Percentiles rank a stretch among this genome's conserved stretches.
These are phyloP conservation scores for Sporisorium sorghi DNA, from an alignment of 1,284 basidiomycete species.

Conservation along the genomic window DNA sequence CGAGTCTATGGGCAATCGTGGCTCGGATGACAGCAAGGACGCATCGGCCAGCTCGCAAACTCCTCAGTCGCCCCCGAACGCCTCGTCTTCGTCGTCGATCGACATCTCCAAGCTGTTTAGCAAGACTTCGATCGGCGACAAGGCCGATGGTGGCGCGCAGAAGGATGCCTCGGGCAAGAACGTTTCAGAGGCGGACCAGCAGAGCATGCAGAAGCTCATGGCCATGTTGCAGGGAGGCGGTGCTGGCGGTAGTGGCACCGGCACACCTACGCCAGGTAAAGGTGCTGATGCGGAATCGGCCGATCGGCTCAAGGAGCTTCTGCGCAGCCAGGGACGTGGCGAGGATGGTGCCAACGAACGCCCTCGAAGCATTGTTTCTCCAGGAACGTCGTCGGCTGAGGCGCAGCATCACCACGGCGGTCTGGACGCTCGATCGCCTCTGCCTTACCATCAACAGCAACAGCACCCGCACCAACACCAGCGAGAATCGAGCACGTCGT, in stretches of 20 bases:
- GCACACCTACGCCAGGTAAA: conserved; percentile 25
- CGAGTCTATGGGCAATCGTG: conserved; percentile 36
- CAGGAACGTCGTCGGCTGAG: conserved; percentile 27
- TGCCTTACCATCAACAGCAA: conserved; percentile 31
- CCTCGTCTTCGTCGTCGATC: conserved; percentile 40
- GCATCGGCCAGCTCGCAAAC: conserved; percentile 12
- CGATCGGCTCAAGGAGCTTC: conserved; percentile 32
- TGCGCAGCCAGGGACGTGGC: conserved; percentile 28
- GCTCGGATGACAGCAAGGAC: conserved; percentile 20
- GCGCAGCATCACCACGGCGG: conserved; percentile 15
- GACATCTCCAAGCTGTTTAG: conserved; percentile 53
- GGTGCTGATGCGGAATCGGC: conserved; percentile 24
- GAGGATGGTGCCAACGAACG: conserved; percentile 25
- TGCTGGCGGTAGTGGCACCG: conserved; percentile 25
- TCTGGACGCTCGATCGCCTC: conserved; percentile 39
- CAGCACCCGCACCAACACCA: conserved; percentile 47
- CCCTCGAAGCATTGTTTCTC: conserved; percentile 38
- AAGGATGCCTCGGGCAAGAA: conserved; percentile 45
- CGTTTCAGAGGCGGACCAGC: conserved; percentile 60
- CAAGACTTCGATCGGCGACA: conserved; percentile 35
- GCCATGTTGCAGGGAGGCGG: conserved; percentile 63
- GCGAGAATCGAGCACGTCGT: conserved; percentile 36
- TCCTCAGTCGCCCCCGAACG: conserved; percentile 31
- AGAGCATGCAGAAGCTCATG: conserved; percentile 69
- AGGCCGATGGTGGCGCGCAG: conserved; percentile 23